Conservation (phyloP, 768 basidiomycete species). For the Termitomyces sp. region DNA sequence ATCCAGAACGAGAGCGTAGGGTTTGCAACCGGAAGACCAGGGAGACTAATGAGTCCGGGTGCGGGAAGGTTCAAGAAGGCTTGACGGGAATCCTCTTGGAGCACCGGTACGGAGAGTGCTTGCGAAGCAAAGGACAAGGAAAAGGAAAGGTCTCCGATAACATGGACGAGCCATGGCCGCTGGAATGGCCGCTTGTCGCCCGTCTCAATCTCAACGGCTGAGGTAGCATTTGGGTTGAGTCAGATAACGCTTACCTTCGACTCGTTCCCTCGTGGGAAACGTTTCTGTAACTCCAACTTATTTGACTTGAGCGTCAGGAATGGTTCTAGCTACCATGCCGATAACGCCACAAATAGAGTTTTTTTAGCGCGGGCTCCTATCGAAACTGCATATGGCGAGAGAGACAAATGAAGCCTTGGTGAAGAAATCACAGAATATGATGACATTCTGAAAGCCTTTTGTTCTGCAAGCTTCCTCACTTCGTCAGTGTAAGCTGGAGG, state of each 20-base stretch:
- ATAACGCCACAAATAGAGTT: too few species aligned
- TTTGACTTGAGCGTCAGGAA: not conserved
- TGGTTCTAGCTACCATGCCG: not conserved
- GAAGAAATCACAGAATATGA: too few species aligned
- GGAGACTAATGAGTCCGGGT: not conserved
- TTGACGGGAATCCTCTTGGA: constrained; percentile 6
- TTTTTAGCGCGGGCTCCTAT: too few species aligned
- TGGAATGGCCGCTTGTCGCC: not conserved
- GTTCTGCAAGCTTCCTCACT: too few species aligned
- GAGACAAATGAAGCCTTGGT: too few species aligned
- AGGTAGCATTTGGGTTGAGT: not conserved
- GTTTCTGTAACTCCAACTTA: too few species aligned
- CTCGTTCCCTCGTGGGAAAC: constrained; percentile 1
- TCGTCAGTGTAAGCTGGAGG: too few species aligned
- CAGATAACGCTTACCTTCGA: not conserved
- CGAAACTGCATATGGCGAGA: too few species aligned
- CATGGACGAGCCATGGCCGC: too few species aligned
- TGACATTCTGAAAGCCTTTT: too few species aligned
- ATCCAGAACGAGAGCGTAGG: constrained; percentile 76
- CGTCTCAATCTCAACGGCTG: not conserved
- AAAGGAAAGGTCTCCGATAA: not conserved
- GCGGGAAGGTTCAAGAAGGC: constrained; percentile 5
- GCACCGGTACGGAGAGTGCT: constrained; percentile 1
- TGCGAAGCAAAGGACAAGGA: not conserved
- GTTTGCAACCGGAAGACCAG: constrained; percentile 49